Percentiles rank a stretch among this genome's conserved stretches.
Evolutionary conservation across 2,329 filamentous ascomycete genomes (phyloP).

Genomic region (Lasiodiplodia gonubiensis): DNA sequence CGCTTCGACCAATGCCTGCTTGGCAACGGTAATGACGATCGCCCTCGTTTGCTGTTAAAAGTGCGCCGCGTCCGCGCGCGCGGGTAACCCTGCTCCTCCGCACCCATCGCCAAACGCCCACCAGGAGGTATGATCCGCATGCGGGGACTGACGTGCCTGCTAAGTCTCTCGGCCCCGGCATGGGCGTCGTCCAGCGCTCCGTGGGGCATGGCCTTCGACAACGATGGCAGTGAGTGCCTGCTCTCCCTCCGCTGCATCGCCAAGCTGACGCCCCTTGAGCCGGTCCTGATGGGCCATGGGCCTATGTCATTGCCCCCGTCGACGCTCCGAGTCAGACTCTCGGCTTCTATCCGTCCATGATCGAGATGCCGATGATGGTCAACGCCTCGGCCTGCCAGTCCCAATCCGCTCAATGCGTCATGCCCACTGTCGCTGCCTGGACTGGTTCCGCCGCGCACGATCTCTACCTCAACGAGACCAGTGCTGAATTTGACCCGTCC

Average conservation of each 20-base stretch:
- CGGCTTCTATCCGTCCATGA: not conserved
- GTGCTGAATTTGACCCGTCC: not conserved
- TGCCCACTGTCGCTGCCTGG: not conserved
- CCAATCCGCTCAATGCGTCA: not conserved
- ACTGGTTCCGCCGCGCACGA: not conserved
- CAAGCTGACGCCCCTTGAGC: not conserved
- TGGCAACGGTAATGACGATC: not conserved
- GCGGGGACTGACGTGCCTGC: not conserved
- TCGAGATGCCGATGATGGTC: not conserved
- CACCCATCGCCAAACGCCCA: not conserved
- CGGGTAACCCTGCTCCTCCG: not conserved
- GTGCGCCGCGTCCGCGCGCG: not conserved
- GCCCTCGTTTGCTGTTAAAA: not conserved
- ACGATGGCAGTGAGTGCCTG: not conserved
- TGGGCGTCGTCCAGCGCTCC: not conserved
- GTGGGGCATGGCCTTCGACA: not conserved
- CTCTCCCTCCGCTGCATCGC: not conserved
- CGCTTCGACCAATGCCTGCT: not conserved
- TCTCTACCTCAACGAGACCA: slow-evolving; percentile 3
- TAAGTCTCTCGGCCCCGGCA: not conserved
- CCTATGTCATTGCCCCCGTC: not conserved
- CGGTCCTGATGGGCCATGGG: slow-evolving; percentile 18
- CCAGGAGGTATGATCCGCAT: not conserved
- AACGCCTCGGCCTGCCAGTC: not conserved
- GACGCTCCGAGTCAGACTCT: not conserved